Base-by-base conservation (phyloP, 306 rosid genomes). In the Prunus davidiana region DNA sequence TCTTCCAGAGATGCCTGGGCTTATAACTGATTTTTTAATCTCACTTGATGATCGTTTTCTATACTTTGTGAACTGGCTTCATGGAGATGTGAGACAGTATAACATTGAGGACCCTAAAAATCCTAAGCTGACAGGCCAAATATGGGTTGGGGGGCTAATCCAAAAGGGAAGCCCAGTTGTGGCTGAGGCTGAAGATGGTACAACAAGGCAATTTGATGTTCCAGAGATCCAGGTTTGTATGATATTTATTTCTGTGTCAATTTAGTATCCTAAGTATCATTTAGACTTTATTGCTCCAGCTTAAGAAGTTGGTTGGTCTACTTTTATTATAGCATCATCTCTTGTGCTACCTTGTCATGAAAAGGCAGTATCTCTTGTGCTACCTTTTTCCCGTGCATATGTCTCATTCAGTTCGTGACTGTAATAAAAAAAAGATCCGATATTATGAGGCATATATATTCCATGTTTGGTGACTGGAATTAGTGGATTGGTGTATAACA, bases 1-100 rank as follows among this genome's bases (percentile, higher is more conserved):
- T 76, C 95, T 94, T 80, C 96, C 97, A 16, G 96, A 95, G 80
- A 85, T 95, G 98, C 93, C 98, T 15, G 98, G 98, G 80, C 95
- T 95, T 66, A 89, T 92, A 60, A 95, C 97, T 41, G 96, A 92
- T 82, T 90, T 92, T 76, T 84, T 95, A 76, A 85, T 95, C 54
- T 95, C 98, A 19, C 95, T 95, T 12, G 97, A 95, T 69, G 98
- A 92, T 66, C 96, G 93, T 69, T 95, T 89, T 79, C 78, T 95
- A 63, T 92, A 92, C 85, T 80, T 89, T 14, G 95, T 83, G 85
- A 95, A 95, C 89, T 95, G 98, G 98, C 95, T 95, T 79, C 98
- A 95, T 34, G 97, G 98, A 15, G 97, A 95, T 86, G 88, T 95
- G 76, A 87, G 98, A 22, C 98, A 95, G 65, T 95, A 90, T 65